Conservation (phyloP, 2,329 filamentous ascomycete species). For the Trichoderma arundinaceum region DNA sequence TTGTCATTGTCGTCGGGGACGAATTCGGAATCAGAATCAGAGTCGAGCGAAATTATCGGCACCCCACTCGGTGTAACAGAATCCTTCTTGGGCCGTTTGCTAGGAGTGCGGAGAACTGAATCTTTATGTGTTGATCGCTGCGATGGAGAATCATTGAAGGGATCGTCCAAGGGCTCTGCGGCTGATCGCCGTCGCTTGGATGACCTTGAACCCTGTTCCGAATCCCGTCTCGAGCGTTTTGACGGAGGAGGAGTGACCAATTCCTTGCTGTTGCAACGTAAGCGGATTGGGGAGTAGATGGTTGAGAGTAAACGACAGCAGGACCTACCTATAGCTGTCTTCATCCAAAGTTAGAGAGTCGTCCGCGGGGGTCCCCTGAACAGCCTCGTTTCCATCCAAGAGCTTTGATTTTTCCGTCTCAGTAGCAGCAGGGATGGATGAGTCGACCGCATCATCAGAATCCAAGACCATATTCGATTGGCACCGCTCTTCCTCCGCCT, state of each 20-base stretch:
- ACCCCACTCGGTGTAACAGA: constrained; percentile 24
- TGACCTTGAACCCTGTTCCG: constrained; percentile 32
- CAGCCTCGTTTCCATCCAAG: background rate
- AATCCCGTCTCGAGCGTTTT: constrained; percentile 45
- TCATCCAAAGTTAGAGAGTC: constrained; percentile 31
- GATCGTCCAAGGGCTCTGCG: constrained; percentile 32
- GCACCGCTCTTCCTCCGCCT: constrained; percentile 35
- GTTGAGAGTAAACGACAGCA: background rate
- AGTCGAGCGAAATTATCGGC: constrained; percentile 43
- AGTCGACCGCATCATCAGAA: constrained; percentile 33
- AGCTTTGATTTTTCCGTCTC: constrained; percentile 27
- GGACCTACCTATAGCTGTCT: constrained; percentile 36
- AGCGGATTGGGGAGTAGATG: constrained; percentile 23
- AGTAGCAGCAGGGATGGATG: constrained; percentile 33
- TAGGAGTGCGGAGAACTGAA: constrained; percentile 28
- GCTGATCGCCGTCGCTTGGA: constrained; percentile 34
- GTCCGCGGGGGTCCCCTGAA: constrained; percentile 25
- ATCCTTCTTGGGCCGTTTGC: constrained; percentile 10
- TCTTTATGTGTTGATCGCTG: constrained; percentile 33
- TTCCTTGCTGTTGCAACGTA: constrained; percentile 38
- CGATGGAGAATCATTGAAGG: constrained; percentile 37
- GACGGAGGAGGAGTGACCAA: constrained; percentile 48
- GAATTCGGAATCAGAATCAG: constrained; percentile 34
- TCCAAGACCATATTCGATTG: constrained; percentile 32
- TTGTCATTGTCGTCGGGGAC: constrained; percentile 28